These are phyloP conservation scores for Aspergillus costaricaensis DNA, from an alignment of 2,329 filamentous ascomycete genomes.

Conservation along the genomic window DNA sequence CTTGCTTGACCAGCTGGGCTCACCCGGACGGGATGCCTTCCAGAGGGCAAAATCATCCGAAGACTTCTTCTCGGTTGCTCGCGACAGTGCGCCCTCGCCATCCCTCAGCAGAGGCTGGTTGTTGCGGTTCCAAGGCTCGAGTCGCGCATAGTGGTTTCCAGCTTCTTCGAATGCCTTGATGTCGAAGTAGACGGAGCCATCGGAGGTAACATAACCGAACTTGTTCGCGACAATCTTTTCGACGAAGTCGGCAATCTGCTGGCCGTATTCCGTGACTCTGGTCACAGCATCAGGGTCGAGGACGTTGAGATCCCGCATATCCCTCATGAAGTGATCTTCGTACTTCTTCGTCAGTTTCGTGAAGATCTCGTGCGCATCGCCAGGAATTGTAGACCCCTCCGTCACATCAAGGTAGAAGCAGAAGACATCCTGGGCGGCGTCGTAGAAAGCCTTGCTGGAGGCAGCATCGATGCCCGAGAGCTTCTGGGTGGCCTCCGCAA, in stretches of 20 bases:
- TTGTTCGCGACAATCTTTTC: slow-evolving; percentile 79
- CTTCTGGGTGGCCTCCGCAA: slow-evolving; percentile 40
- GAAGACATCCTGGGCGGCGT: slow-evolving; percentile 63
- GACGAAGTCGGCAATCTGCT: slow-evolving; percentile 83
- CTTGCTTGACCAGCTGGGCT: slow-evolving; percentile 83
- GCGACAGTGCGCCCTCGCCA: slow-evolving; percentile 71
- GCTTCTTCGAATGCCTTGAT: slow-evolving; percentile 81
- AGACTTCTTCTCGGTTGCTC: slow-evolving; percentile 67
- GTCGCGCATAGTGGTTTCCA: slow-evolving; percentile 80
- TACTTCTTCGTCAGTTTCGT: slow-evolving; percentile 82
- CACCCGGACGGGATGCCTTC: slow-evolving; percentile 89
- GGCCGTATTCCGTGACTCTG: slow-evolving; percentile 88
- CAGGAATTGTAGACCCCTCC: slow-evolving; percentile 58
- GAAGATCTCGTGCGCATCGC: slow-evolving; percentile 73
- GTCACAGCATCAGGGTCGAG: slow-evolving; percentile 79
- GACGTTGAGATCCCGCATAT: slow-evolving; percentile 86
- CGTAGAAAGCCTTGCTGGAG: slow-evolving; percentile 54
- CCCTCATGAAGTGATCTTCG: slow-evolving; percentile 83
- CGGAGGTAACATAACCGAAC: slow-evolving; percentile 73
- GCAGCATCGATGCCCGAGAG: slow-evolving; percentile 22
- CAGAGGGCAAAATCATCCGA: slow-evolving; percentile 87
- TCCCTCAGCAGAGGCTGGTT: slow-evolving; percentile 82
- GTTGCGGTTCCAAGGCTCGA: slow-evolving; percentile 84
- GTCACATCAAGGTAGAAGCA: slow-evolving; percentile 78
- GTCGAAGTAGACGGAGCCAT: slow-evolving; percentile 93